Evolutionary conservation across 2,329 filamentous ascomycete genomes (phyloP), one percentile per base, ranked within the genome.

Genomic region (Ophiosphaerella herpotricha): DNA sequence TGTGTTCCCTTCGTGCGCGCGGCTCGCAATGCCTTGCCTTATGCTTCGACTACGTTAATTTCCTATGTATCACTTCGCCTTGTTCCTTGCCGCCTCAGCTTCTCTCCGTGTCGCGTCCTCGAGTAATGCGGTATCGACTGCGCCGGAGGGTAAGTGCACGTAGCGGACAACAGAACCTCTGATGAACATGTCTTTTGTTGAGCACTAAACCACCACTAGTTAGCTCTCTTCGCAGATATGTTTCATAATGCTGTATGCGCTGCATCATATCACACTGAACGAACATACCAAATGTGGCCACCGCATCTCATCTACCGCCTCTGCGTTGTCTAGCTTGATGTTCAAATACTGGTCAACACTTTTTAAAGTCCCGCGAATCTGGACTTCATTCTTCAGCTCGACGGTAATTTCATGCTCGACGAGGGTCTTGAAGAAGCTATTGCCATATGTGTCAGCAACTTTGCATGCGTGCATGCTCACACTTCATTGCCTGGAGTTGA

Each of bases 341-440:
- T 99, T 99, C 70, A 99, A 85, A 77, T 96, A 99, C 79, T 97
- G 94, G 74, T 99, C 94, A 61, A 99, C 93, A 70, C 90, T 95
- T 81, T 97, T 99, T 61, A 99, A 82, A 32, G 88, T 95, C 61
- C 94, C 94, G 66, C 90, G 90, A 74, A 99, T 95, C 72, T 92
- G 91, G 65, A 99, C 96, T 78, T 99, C 94, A 75, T 99, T 99
- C 79, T 99, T 99, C 74, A 99, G 89, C 80, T 99, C 94, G 72
- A 99, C 91, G 39, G 92, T 97, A 70, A 99, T 92, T 80, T 95
- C 87, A 64, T 94, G 89, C 80, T 97, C 94, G 74, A 97, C 95
- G 68, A 97, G 89, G 46, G 93, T 97, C 77, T 97, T 97, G 86
- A 97, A 97, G 81, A 97, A 97, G 79, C 71, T 73, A 40, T 29